phyloP scores from a whole-genome alignment of 331 rosid genomes.

The Phaseolus coccineus region DNA sequence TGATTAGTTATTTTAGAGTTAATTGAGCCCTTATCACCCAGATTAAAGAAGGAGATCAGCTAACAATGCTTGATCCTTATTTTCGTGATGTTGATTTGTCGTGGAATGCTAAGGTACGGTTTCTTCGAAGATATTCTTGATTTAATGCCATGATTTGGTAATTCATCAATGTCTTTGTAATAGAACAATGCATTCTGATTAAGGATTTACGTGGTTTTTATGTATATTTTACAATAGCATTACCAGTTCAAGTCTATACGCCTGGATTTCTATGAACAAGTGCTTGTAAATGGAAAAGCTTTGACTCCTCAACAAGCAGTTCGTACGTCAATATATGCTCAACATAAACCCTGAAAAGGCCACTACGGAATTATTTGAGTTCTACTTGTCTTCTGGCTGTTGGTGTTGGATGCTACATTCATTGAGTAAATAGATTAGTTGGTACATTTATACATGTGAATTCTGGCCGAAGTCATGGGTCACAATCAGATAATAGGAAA shows the following conservation, averaged over 20 bases:
- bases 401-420: slow-evolving; percentile 44
- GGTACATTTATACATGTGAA: slow-evolving; percentile 35
- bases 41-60: slow-evolving; percentile 93
- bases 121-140: slow-evolving; percentile 20
- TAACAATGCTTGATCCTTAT: slow-evolving; percentile 74
- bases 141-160: slow-evolving; percentile 5
- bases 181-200: slow-evolving; percentile 34
- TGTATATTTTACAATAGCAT: slow-evolving; percentile 54
- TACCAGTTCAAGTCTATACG: slow-evolving; percentile 88
- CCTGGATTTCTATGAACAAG: slow-evolving; percentile 87
- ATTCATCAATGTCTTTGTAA: background rate
- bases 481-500: slow-evolving; percentile 31
- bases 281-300: slow-evolving; percentile 87
- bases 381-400: slow-evolving; percentile 39
- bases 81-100: slow-evolving; percentile 57
- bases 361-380: slow-evolving; percentile 23
- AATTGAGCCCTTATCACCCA: slow-evolving; percentile 51
- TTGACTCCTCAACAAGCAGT: slow-evolving; percentile 68
- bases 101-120: slow-evolving; percentile 83
- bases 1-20: slow-evolving; percentile 35
- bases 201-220: slow-evolving; percentile 11
- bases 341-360: slow-evolving; percentile 71
- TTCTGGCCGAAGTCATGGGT: slow-evolving; percentile 44
- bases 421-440: slow-evolving; percentile 51
- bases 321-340: slow-evolving; percentile 74